These are phyloP conservation scores for Cercospora beticola DNA, from an alignment of 2,329 filamentous ascomycete species.

Conservation along the genomic window DNA sequence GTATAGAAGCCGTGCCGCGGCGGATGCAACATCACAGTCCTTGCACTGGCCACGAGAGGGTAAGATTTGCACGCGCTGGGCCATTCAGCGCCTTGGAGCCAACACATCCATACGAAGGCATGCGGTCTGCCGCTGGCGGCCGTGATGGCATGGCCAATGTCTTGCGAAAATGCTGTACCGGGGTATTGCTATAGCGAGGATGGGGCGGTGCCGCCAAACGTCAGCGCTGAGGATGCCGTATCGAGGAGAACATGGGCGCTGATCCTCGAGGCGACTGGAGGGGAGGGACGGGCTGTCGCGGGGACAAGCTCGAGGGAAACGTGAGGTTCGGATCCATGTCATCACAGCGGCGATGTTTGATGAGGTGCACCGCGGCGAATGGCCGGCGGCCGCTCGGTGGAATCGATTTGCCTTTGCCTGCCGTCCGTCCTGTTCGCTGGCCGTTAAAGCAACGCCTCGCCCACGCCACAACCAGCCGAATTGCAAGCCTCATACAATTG, in stretches of 20 bases:
- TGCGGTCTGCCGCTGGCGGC: slow-evolving; percentile 2
- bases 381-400: neutral
- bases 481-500: neutral
- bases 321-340: neutral
- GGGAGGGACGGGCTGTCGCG: neutral
- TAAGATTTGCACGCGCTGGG: neutral
- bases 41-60: slow-evolving; percentile 1
- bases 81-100: neutral
- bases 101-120: slow-evolving; percentile 4
- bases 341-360: neutral
- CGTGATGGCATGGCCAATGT: neutral
- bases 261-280: neutral
- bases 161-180: neutral
- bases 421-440: neutral
- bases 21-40: neutral
- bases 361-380: neutral
- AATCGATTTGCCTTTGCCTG: neutral
- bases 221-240: neutral
- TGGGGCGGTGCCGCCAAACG: neutral
- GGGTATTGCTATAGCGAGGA: neutral
- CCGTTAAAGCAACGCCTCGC: neutral
- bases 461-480: neutral
- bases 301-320: neutral
- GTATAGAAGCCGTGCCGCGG: neutral
- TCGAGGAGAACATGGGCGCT: neutral